Percentiles rank a stretch among this genome's conserved stretches.
Evolutionary conservation across 2,329 filamentous ascomycete genomes (phyloP).

Genomic region (Aspergillus versicolor): DNA sequence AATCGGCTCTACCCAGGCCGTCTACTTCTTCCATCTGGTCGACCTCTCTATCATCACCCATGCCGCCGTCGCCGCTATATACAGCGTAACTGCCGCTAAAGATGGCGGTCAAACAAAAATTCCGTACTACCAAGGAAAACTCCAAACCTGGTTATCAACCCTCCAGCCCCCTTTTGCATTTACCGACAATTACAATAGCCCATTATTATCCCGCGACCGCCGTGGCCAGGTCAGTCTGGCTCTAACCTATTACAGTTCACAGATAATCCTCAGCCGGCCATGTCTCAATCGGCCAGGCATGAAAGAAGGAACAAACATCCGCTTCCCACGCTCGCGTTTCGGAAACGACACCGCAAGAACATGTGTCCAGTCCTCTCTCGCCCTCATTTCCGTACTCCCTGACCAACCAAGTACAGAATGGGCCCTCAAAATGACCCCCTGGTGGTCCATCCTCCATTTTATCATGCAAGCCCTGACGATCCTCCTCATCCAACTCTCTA

Average conservation of each 20-base stretch:
- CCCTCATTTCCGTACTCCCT: conserved; percentile 33
- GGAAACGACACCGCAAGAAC: not conserved
- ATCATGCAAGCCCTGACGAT: conserved; percentile 42
- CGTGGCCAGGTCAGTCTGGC: not conserved
- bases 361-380: not conserved
- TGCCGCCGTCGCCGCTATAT: not conserved
- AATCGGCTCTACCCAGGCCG: not conserved
- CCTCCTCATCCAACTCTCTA: conserved; percentile 30
- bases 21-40: conserved; percentile 1
- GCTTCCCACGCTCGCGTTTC: conserved; percentile 4
- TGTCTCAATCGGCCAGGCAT: not conserved
- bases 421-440: conserved; percentile 34
- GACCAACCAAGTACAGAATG: conserved; percentile 32
- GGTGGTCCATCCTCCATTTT: conserved; percentile 45
- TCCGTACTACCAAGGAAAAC: not conserved
- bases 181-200: not conserved
- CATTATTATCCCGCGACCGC: not conserved
- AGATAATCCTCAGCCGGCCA: conserved; percentile 2
- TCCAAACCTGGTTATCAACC: not conserved
- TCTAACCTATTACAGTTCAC: conserved; percentile 2
- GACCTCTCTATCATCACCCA: conserved; percentile 1
- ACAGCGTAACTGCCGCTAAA: not conserved
- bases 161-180: not conserved
- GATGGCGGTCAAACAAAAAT: not conserved
- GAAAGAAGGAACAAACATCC: not conserved